Base-by-base conservation (phyloP, 768 basidiomycete genomes). In the Tulasnella sp. region DNA sequence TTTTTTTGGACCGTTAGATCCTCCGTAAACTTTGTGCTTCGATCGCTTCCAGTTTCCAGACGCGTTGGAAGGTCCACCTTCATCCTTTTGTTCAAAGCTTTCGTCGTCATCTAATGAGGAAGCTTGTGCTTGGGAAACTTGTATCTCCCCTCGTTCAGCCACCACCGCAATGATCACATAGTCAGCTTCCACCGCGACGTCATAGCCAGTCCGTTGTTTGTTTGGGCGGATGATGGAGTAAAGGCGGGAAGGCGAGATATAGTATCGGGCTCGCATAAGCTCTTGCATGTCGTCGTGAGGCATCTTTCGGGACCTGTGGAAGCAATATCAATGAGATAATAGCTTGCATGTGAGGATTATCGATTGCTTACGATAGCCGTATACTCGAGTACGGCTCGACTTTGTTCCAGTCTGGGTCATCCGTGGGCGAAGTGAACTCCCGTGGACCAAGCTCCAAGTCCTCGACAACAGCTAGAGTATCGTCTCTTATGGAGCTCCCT, bases 81-180 rank as follows among this genome's bases (percentile, higher is more conserved):
- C 73, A 32, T 68, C 44, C 6, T 74, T 68, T 2, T 80, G 80
- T 42, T 80, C 71, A 19, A 65, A n/a, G 14, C 41, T 79, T 11
- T 75, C 76, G 47, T 83, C 83, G 52, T 78, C 78, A 62, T 80
- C 78, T 76, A 34, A 36, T 11, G 41, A 32, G 0, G 26, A 9
- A 12, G 40, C 52, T 35, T 22, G 32, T 78, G 79, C 22, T 89
- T 86, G 65, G 90, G 90, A 92, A 75, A 88, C 86, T 75, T 86
- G 88, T 77, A 95, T 82, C 7, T 89, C 89, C 2, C 94, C 89
- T 26, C 94, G 87, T 79, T 96, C 94, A 1, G 95, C 96, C 16
- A 99, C 88, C 5, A 98, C 95, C 1, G 94, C 96, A 64, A 99
- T 92, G 6, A 95, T 95, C 47, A 98, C 86, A 91, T 94, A 98